phyloP scores from a whole-genome alignment of 495 filamentous ascomycete genomes.

The Parathielavia hyrcaniae region DNA sequence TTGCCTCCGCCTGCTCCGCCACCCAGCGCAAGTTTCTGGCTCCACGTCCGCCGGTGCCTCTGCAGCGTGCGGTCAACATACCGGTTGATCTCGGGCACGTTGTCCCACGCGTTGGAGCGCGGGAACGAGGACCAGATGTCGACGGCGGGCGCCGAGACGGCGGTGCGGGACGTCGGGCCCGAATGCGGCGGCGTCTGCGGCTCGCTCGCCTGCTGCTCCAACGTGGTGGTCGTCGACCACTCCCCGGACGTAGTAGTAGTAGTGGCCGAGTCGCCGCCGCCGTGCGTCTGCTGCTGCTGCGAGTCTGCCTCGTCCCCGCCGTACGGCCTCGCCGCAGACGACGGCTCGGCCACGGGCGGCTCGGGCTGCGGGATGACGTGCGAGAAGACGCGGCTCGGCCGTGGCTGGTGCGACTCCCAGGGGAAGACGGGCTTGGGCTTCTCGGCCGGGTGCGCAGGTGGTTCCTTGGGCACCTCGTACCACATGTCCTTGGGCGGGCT shows the following conservation, averaged over 20 bases:
- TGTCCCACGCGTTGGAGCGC: constrained; percentile 81
- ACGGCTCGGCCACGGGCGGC: constrained; percentile 13
- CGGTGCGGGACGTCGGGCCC: constrained; percentile 32
- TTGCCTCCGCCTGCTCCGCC: background rate
- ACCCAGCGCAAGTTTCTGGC: constrained; percentile 48
- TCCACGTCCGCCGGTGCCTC: constrained; percentile 54
- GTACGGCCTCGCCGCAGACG: constrained; percentile 10
- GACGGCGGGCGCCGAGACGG: constrained; percentile 40
- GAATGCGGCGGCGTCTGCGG: constrained; percentile 45
- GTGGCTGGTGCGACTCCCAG: constrained; percentile 65
- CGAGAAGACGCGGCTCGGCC: constrained; percentile 66
- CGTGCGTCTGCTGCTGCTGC: too few relatives aligned
- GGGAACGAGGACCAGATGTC: constrained; percentile 58
- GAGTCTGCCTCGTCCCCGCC: constrained; percentile 25
- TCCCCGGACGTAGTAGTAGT: too few relatives aligned
- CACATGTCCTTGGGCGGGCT: constrained; percentile 80
- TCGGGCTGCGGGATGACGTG: constrained; percentile 42
- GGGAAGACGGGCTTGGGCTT: constrained; percentile 69
- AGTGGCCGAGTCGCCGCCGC: constrained; percentile 33
- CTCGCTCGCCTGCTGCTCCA: constrained; percentile 35
- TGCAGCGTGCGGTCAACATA: constrained; percentile 64
- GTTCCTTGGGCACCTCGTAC: constrained; percentile 65
- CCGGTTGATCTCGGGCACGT: constrained; percentile 69
- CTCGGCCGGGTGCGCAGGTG: constrained; percentile 49
- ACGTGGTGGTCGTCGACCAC: constrained; percentile 31